Percentiles rank a stretch among this genome's conserved stretches.
Conservation (phyloP, 2,329 filamentous ascomycete genomes). For the Emydomyces testavorans region DNA sequence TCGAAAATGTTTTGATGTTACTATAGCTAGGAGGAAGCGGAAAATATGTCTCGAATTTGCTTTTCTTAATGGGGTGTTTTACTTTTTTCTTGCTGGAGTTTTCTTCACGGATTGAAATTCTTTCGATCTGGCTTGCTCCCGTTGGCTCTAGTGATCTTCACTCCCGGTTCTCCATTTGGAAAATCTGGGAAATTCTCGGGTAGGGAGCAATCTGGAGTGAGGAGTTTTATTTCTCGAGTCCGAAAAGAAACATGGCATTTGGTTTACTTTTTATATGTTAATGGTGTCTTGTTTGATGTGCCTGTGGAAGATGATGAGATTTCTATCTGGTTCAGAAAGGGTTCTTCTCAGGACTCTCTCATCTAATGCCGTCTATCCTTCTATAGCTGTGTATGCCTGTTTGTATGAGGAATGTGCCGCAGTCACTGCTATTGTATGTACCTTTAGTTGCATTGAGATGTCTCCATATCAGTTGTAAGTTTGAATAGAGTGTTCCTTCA, state of each 20-base stretch:
- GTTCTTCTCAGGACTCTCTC: background rate
- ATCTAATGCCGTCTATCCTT: background rate
- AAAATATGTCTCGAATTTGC: background rate
- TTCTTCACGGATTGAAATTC: background rate
- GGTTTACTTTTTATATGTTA: background rate
- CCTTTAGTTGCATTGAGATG: slow-evolving; percentile 1
- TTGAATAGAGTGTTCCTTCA: slow-evolving; percentile 4
- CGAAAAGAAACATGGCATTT: slow-evolving; percentile 1
- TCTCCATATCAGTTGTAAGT: background rate
- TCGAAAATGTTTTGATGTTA: slow-evolving; percentile 6
- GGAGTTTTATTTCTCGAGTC: slow-evolving; percentile 8
- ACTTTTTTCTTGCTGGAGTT: background rate
- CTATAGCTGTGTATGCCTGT: background rate
- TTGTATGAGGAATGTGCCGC: slow-evolving; percentile 1
- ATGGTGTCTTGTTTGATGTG: no score
- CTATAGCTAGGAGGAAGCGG: slow-evolving; percentile 7
- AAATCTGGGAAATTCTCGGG: slow-evolving; percentile 8
- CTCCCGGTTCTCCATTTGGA: slow-evolving; percentile 6
- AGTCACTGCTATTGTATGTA: background rate
- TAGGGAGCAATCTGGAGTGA: slow-evolving; percentile 12
- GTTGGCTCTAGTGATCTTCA: background rate
- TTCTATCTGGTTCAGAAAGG: background rate
- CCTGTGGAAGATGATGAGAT: no score
- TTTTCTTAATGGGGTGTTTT: background rate
- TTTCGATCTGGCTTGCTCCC: background rate